Evolutionary conservation across 805 yeast species (phyloP).

Genomic region (Saccharomyces jurei): DNA sequence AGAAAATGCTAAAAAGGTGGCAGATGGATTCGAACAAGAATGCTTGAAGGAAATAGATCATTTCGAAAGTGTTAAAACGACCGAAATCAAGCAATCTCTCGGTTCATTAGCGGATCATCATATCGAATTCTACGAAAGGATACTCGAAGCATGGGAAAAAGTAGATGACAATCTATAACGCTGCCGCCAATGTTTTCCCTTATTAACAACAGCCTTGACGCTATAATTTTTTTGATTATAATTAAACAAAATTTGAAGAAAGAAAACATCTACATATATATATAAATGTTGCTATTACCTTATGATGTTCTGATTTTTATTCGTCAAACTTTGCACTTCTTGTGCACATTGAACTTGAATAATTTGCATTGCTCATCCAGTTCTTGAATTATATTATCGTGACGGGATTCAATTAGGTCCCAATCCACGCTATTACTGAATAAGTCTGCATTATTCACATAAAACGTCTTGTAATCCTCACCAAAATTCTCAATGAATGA

Average conservation of each 20-base stretch:
- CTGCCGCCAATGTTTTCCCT: background rate
- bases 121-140: slow-evolving; percentile 58
- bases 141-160: slow-evolving; percentile 64
- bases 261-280: background rate
- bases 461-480: slow-evolving; percentile 6
- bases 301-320: background rate
- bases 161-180: slow-evolving; percentile 35
- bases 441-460: slow-evolving; percentile 14
- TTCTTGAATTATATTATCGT: slow-evolving; percentile 10
- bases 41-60: slow-evolving; percentile 48
- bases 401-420: slow-evolving; percentile 18
- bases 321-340: slow-evolving; percentile 8
- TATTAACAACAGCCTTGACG: background rate
- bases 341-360: slow-evolving; percentile 6
- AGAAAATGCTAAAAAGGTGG: slow-evolving; percentile 41
- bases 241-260: background rate
- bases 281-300: background rate
- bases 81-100: slow-evolving; percentile 67
- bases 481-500: slow-evolving; percentile 37
- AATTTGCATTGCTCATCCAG: slow-evolving; percentile 7
- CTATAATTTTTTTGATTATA: background rate
- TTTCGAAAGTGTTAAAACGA: slow-evolving; percentile 74
- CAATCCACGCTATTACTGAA: slow-evolving; percentile 15
- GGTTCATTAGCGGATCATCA: slow-evolving; percentile 68
- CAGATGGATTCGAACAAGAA: slow-evolving; percentile 49